These are phyloP conservation scores for Neopestalotiopsis clavispora DNA, from an alignment of 2,329 filamentous ascomycete genomes.

Conservation along the genomic window DNA sequence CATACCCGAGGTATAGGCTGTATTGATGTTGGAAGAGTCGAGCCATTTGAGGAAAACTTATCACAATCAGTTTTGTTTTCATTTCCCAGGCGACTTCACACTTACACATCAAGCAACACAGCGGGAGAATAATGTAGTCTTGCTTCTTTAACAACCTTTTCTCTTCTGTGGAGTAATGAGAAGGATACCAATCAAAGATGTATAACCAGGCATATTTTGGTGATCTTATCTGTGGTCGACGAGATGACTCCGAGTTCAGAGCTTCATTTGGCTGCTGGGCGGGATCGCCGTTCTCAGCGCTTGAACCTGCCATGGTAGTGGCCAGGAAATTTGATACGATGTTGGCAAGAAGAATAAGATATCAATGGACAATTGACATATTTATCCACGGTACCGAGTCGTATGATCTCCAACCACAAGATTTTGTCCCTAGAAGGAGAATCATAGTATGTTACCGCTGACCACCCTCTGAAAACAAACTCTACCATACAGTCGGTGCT, in stretches of 20 bases:
- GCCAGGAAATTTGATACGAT: neutral
- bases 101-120: conserved; percentile 42
- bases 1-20: conserved; percentile 17
- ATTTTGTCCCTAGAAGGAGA: neutral
- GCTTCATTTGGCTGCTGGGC: neutral
- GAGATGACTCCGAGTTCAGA: neutral
- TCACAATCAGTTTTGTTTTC: neutral
- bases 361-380: neutral
- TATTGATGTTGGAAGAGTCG: conserved; percentile 19
- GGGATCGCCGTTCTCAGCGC: neutral
- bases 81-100: neutral
- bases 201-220: conserved; percentile 14
- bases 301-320: neutral
- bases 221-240: neutral
- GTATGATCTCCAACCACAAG: neutral
- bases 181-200: conserved; percentile 22
- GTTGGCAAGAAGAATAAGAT: neutral
- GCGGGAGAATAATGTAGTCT: conserved; percentile 37
- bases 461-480: neutral
- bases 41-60: conserved; percentile 33
- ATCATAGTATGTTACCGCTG: neutral
- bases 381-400: too few relatives aligned
- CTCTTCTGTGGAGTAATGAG: conserved; percentile 11
- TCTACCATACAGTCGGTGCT: neutral
- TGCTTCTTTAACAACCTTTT: conserved; percentile 19